phyloP scores from a whole-genome alignment of 2,329 filamentous ascomycete species.

The Colletotrichum gigasporum region DNA sequence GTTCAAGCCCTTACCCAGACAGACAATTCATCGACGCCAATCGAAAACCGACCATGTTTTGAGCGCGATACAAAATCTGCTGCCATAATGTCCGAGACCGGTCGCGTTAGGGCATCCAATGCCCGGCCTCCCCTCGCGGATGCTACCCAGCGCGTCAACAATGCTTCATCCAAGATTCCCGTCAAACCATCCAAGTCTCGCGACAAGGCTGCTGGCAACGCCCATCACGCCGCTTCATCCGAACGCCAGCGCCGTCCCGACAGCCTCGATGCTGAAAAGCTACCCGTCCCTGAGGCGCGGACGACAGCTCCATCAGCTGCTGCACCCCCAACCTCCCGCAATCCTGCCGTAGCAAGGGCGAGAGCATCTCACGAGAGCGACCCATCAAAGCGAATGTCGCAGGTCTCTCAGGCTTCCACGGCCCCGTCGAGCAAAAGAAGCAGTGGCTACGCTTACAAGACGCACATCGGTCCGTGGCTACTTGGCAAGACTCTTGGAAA shows the following conservation, averaged over 20 bases:
- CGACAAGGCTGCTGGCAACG: conserved; percentile 23
- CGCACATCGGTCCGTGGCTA: conserved; percentile 92
- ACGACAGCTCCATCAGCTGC: conserved; percentile 1
- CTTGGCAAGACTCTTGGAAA: conserved; percentile 89
- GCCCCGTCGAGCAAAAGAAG: conserved; percentile 47
- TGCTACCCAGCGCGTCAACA: conserved; percentile 58
- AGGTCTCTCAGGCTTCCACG: conserved; percentile 51
- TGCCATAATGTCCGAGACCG: conserved; percentile 30
- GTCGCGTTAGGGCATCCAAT: conserved; percentile 14
- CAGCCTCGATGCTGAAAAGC: conserved; percentile 24
- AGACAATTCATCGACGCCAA: background rate
- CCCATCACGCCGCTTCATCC: conserved; percentile 4
- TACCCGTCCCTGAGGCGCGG: background rate
- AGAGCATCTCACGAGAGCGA: conserved; percentile 43
- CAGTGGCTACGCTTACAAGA: conserved; percentile 61
- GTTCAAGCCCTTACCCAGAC: conserved; percentile 1
- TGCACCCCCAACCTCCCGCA: conserved; percentile 29
- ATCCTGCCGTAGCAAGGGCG: conserved; percentile 34
- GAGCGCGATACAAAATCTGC: background rate
- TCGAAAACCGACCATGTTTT: conserved; percentile 15
- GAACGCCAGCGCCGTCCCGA: conserved; percentile 31
- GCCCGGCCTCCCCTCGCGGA: conserved; percentile 56
- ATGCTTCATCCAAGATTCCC: conserved; percentile 40
- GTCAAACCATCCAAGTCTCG: conserved; percentile 42
- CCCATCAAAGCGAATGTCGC: conserved; percentile 48